Conservation (phyloP, 192 early-diverging fungal species). For the Cladochytrium replicatum region DNA sequence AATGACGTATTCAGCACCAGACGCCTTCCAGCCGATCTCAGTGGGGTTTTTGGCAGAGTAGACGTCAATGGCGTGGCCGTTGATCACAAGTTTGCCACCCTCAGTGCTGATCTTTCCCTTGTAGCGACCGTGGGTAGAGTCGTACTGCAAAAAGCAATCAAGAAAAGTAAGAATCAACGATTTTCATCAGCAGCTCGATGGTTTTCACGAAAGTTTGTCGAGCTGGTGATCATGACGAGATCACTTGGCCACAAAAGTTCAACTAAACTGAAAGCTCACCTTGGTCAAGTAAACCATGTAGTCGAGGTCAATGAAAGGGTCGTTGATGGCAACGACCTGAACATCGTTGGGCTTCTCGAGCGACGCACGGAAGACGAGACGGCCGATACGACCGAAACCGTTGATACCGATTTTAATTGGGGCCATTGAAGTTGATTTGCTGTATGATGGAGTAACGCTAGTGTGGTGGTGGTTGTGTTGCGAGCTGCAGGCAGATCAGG, state of each 20-base stretch:
- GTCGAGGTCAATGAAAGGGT: constrained; percentile 90
- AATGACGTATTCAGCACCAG: constrained; percentile 79
- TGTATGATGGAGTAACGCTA: too few species aligned
- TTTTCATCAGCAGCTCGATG: background rate
- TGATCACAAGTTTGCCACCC: constrained; percentile 82
- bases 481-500: too few species aligned
- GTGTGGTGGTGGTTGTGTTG: too few species aligned
- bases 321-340: constrained; percentile 86
- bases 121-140: constrained; percentile 96
- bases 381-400: constrained; percentile 96
- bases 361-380: constrained; percentile 86
- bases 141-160: constrained; percentile 89
- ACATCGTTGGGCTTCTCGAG: constrained; percentile 54
- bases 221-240: background rate
- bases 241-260: constrained; percentile 1
- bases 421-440: too few species aligned
- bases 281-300: constrained; percentile 68
- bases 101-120: constrained; percentile 69
- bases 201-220: background rate
- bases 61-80: constrained; percentile 71
- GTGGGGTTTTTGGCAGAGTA: constrained; percentile 67
- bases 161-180: background rate
- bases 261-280: background rate
- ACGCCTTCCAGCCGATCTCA: constrained; percentile 79
- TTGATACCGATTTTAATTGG: constrained; percentile 48